A percentile compares a stretch with the other conserved stretches of the same genome.
phyloP scores from a whole-genome alignment of 306 rosid species.

The Vicia sativa region DNA sequence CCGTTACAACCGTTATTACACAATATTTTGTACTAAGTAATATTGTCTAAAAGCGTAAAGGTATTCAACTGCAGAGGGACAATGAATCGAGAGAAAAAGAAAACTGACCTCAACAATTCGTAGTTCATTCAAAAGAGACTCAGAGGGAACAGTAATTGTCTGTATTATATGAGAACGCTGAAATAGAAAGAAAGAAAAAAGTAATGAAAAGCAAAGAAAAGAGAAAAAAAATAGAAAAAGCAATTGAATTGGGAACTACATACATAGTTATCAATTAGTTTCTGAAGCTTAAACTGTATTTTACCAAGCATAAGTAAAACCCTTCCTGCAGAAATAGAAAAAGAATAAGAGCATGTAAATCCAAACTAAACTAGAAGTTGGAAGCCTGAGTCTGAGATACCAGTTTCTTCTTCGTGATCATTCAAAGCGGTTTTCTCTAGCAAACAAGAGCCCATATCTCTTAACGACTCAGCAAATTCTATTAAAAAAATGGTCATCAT shows the following conservation, averaged over 20 bases:
- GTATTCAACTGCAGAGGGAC: background rate
- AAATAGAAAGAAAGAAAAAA: conserved; percentile 33
- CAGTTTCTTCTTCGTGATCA: conserved; percentile 91
- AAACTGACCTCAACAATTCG: conserved; percentile 82
- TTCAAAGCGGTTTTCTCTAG: conserved; percentile 92
- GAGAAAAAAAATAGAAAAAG: background rate
- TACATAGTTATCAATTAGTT: conserved; percentile 83
- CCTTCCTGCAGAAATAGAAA: conserved; percentile 55
- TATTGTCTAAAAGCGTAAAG: too few species aligned
- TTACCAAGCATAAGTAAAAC: conserved; percentile 82
- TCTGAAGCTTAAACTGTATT: conserved; percentile 80
- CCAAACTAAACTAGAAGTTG: too few species aligned
- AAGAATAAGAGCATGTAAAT: background rate
- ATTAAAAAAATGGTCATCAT: too few species aligned
- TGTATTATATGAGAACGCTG: conserved; percentile 93
- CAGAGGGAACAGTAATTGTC: conserved; percentile 91
- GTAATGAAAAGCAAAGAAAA: conserved; percentile 30
- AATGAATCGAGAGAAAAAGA: conserved; percentile 9
- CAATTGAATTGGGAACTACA: conserved; percentile 52
- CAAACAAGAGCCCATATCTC: conserved; percentile 89
- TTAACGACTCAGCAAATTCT: conserved; percentile 91
- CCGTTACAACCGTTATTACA: too few species aligned
- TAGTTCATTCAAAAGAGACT: conserved; percentile 94
- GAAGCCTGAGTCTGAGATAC: too few species aligned
- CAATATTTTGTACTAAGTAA: too few species aligned